Evolutionary conservation across 805 yeast genomes (phyloP).

Genomic region (Torulaspora gathmanii): DNA sequence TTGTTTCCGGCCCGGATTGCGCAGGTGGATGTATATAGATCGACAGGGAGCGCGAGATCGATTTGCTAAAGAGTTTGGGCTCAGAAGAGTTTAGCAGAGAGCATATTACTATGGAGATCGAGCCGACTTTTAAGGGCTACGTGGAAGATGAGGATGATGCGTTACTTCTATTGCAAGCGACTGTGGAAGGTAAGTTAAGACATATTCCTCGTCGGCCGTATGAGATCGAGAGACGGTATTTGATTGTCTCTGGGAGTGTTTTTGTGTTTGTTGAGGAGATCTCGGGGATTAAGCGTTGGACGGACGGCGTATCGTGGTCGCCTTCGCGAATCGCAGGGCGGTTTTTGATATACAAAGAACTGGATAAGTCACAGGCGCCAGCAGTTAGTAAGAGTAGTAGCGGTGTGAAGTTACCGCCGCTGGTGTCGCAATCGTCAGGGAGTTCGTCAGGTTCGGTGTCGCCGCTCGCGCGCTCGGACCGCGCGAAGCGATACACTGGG

Average conservation of each 20-base stretch:
- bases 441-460: background rate
- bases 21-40: too few relatives aligned
- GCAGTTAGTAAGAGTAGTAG: constrained; percentile 29
- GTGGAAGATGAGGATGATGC: constrained; percentile 83
- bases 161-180: constrained; percentile 73
- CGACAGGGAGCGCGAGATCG: too few relatives aligned
- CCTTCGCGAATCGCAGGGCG: constrained; percentile 85
- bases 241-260: constrained; percentile 72
- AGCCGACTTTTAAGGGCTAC: constrained; percentile 68
- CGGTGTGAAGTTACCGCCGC: constrained; percentile 15
- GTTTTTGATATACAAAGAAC: constrained; percentile 76
- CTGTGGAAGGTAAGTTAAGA: constrained; percentile 53
- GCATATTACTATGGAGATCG: constrained; percentile 25
- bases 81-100: too few relatives aligned
- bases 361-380: constrained; percentile 35
- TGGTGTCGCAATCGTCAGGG: constrained; percentile 2
- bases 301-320: constrained; percentile 94
- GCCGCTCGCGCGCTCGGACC: background rate
- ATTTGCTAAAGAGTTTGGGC: too few relatives aligned
- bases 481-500: constrained; percentile 41
- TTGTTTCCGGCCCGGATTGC: too few relatives aligned
- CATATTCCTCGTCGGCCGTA: constrained; percentile 75
- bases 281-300: constrained; percentile 89
- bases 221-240: constrained; percentile 62
- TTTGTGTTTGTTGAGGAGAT: constrained; percentile 81